Evolutionary conservation across 2,329 filamentous ascomycete species (phyloP).

Genomic region (Apiospora marii): DNA sequence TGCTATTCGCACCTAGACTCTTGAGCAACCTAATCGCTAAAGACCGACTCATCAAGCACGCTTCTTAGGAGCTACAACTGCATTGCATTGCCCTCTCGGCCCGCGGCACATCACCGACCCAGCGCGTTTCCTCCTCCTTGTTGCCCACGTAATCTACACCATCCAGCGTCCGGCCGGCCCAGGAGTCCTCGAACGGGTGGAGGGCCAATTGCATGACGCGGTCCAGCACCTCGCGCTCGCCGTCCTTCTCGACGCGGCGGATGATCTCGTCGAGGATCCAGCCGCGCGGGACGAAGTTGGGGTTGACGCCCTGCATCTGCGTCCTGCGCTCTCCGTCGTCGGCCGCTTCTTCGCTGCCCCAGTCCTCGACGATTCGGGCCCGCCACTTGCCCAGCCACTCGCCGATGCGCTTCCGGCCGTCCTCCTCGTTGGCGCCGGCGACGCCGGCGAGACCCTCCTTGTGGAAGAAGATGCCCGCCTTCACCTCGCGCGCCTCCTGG

Average conservation of each 20-base stretch:
- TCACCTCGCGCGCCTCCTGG: conserved; percentile 67
- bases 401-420: conserved; percentile 71
- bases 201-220: conserved; percentile 84
- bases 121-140: conserved; percentile 78
- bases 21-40: not conserved
- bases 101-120: conserved; percentile 85
- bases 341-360: conserved; percentile 56
- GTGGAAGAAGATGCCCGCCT: conserved; percentile 81
- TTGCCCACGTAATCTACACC: conserved; percentile 63
- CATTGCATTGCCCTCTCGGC: conserved; percentile 86
- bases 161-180: conserved; percentile 63
- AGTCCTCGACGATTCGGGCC: conserved; percentile 76
- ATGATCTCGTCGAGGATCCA: conserved; percentile 97
- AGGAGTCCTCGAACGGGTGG: conserved; percentile 83
- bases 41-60: not conserved
- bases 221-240: conserved; percentile 80
- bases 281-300: conserved; percentile 87
- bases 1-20: not conserved
- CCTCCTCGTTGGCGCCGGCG: conserved; percentile 61
- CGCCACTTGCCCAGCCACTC: conserved; percentile 87
- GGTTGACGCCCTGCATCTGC: conserved; percentile 88
- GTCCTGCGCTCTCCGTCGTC: conserved; percentile 73
- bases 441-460: conserved; percentile 69
- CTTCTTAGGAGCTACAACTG: conserved; percentile 80
- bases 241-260: conserved; percentile 82